A percentile compares a stretch with the other conserved stretches of the same genome.
These are phyloP conservation scores for Zymoseptoria pseudotritici DNA, from an alignment of 2,329 filamentous ascomycete genomes.

Conservation along the genomic window DNA sequence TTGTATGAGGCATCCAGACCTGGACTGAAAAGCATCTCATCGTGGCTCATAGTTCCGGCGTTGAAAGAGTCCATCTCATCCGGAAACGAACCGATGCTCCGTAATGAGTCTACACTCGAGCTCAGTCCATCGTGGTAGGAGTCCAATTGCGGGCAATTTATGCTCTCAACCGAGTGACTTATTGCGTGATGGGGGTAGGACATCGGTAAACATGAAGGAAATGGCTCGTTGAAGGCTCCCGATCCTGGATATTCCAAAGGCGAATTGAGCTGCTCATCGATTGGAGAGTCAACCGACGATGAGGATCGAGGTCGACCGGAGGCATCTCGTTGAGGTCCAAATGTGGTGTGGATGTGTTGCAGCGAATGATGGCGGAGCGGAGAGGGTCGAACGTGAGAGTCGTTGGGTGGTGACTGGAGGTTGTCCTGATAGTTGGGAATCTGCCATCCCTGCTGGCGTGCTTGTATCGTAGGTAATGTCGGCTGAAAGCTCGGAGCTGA, in stretches of 20 bases:
- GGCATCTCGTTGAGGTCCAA: slow-evolving; percentile 36
- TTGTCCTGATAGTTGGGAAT: slow-evolving; percentile 34
- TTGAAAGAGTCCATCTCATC: slow-evolving; percentile 1
- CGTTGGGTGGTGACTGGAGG: slow-evolving; percentile 24
- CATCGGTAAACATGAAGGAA: slow-evolving; percentile 24
- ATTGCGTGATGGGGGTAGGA: slow-evolving; percentile 14
- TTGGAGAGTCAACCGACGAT: slow-evolving; percentile 40
- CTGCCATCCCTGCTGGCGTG: slow-evolving; percentile 27
- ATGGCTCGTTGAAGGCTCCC: slow-evolving; percentile 33
- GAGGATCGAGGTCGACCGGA: slow-evolving; percentile 38
- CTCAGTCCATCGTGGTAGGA: slow-evolving; percentile 34
- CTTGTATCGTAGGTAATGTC: slow-evolving; percentile 10
- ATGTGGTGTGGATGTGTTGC: slow-evolving; percentile 37
- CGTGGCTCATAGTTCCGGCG: slow-evolving; percentile 6
- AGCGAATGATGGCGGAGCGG: slow-evolving; percentile 34
- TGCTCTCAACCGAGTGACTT: slow-evolving; percentile 11
- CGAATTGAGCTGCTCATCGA: slow-evolving; percentile 42
- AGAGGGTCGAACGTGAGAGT: slow-evolving; percentile 17
- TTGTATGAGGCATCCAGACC: slow-evolving; percentile 25
- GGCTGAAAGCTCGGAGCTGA: slow-evolving; percentile 9
- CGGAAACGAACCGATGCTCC: slow-evolving; percentile 22
- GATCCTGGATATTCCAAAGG: slow-evolving; percentile 42
- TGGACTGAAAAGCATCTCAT: slow-evolving; percentile 29
- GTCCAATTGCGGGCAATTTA: slow-evolving; percentile 24
- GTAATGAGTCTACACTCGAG: slow-evolving; percentile 41